Percentiles rank a stretch among this genome's conserved stretches.
These are phyloP conservation scores for Cynanchum wilfordii DNA, from an alignment of 257 asterid species.

Conservation along the genomic window DNA sequence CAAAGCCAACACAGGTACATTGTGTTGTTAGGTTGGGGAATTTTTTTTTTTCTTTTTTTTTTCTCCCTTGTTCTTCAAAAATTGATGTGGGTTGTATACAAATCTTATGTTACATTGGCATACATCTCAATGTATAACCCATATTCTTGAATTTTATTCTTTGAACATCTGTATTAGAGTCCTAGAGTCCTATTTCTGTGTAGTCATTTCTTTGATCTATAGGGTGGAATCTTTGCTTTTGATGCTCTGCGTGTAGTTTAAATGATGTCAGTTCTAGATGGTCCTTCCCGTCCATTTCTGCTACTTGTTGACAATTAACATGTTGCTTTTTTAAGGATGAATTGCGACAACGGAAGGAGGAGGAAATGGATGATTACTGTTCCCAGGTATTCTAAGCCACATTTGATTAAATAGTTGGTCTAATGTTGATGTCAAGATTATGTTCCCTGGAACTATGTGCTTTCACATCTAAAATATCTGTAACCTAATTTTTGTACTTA, in stretches of 20 bases:
- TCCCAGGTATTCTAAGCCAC: conserved; percentile 62
- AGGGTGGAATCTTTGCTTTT: neutral
- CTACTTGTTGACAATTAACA: neutral
- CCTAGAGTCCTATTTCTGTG: neutral
- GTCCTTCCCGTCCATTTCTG: neutral
- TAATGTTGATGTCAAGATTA: neutral
- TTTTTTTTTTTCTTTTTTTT: neutral
- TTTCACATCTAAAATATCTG: neutral
- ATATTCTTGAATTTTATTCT: neutral
- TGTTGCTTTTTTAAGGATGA: conserved; percentile 57
- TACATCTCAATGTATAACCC: neutral
- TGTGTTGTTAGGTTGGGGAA: neutral
- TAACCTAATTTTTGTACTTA: neutral
- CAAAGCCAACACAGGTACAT: conserved; percentile 86
- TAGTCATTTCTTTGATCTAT: neutral
- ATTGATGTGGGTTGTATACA: neutral
- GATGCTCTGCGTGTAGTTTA: neutral
- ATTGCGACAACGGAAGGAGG: conserved; percentile 87
- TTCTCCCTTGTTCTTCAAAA: neutral
- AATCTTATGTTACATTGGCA: neutral
- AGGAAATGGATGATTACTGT: conserved; percentile 96
- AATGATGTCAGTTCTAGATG: neutral
- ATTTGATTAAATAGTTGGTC: neutral
- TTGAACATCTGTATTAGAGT: neutral
- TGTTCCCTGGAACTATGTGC: neutral